phyloP scores from a whole-genome alignment of 768 basidiomycete genomes.

The Candolleomyces eurysporus region DNA sequence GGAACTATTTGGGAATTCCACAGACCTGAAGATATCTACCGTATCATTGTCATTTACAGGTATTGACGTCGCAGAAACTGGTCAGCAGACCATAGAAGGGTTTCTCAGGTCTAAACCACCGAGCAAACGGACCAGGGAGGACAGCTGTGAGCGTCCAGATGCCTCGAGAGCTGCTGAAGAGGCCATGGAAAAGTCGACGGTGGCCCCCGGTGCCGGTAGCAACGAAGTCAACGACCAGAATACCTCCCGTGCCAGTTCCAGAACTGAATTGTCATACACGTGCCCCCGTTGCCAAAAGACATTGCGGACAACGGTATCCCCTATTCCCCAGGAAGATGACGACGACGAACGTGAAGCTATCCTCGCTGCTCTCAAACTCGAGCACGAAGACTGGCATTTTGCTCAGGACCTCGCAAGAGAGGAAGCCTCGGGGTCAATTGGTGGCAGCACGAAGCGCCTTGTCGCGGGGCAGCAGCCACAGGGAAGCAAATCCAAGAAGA shows the following conservation, averaged over 20 bases:
- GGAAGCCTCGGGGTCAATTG: constrained; percentile 13
- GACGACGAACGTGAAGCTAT: constrained; percentile 32
- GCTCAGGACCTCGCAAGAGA: constrained; percentile 71
- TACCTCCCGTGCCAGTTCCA: not conserved
- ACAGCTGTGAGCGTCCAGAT: constrained; percentile 10
- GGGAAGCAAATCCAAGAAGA: constrained; percentile 26
- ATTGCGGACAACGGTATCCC: constrained; percentile 27
- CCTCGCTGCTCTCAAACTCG: constrained; percentile 48
- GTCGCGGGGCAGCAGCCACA: not conserved
- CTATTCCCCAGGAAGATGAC: constrained; percentile 18
- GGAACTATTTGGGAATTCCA: constrained; percentile 66
- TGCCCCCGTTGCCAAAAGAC: constrained; percentile 58
- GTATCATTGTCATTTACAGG: constrained; percentile 77
- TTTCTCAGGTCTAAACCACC: constrained; percentile 57
- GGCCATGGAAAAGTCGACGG: not conserved
- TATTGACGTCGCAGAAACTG: constrained; percentile 69
- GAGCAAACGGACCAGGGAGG: constrained; percentile 40
- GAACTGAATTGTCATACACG: constrained; percentile 37
- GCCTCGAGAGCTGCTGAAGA: not conserved
- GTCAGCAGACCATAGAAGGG: constrained; percentile 84
- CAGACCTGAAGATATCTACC: constrained; percentile 63
- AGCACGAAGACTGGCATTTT: constrained; percentile 90
- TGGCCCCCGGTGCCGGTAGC: not conserved
- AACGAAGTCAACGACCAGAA: constrained; percentile 11
- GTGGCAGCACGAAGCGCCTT: not conserved